phyloP scores from a whole-genome alignment of 2,329 filamentous ascomycete genomes.

The Neurospora sp. region DNA sequence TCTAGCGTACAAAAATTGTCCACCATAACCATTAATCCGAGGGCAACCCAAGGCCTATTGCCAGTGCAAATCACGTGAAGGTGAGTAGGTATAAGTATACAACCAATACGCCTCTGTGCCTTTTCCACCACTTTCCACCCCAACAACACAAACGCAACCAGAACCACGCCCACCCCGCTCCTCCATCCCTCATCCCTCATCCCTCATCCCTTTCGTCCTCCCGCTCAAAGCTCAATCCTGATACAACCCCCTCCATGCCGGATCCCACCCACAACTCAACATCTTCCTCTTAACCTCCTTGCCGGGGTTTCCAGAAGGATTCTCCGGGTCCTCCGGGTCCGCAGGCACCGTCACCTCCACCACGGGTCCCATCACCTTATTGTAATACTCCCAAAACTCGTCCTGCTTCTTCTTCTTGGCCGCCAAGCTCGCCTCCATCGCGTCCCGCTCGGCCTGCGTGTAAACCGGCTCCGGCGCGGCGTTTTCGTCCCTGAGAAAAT shows the following conservation, averaged over 20 bases:
- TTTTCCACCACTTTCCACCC: background rate
- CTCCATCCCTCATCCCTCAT: background rate
- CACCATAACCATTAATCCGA: too few species aligned
- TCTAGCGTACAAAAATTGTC: too few species aligned
- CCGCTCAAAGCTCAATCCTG: background rate
- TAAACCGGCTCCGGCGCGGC: constrained; percentile 31
- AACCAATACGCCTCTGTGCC: background rate
- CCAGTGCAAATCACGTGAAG: background rate
- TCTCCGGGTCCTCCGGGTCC: background rate
- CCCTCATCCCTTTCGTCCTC: background rate
- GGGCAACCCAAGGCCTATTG: too few species aligned
- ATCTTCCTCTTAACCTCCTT: background rate
- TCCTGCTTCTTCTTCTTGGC: constrained; percentile 10
- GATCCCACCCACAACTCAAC: background rate
- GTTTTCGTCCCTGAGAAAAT: constrained; percentile 35
- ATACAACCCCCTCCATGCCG: background rate
- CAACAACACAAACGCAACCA: background rate
- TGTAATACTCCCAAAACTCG: constrained; percentile 14
- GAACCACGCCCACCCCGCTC: background rate
- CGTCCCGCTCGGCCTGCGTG: constrained; percentile 16
- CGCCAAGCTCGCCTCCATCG: constrained; percentile 3
- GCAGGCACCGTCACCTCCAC: background rate
- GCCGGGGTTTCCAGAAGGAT: background rate
- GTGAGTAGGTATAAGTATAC: background rate
- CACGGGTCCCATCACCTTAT: constrained; percentile 1